These are phyloP conservation scores for Delphinella strobiligena DNA, from an alignment of 2,329 filamentous ascomycete genomes.

Conservation along the genomic window DNA sequence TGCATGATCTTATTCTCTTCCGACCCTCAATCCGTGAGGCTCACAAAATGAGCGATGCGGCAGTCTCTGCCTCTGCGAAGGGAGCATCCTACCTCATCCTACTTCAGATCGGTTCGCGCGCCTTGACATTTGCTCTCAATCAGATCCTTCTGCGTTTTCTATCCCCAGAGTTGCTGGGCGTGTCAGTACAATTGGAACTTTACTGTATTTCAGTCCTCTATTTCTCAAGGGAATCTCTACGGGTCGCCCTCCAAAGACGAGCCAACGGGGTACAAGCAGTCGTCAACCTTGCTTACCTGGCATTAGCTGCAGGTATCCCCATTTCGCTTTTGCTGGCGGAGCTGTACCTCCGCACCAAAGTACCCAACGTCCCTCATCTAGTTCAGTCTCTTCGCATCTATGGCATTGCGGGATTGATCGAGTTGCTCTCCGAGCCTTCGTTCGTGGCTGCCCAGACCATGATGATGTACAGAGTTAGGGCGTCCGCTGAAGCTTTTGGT, in stretches of 20 bases:
- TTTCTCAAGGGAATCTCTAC: conserved; percentile 81
- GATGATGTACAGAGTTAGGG: conserved; percentile 67
- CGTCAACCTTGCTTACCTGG: conserved; percentile 78
- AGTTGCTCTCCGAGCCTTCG: conserved; percentile 75
- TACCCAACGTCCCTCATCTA: conserved; percentile 51
- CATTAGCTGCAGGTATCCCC: conserved; percentile 54
- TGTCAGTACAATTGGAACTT: conserved; percentile 82
- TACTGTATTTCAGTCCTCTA: conserved; percentile 90
- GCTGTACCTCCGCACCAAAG: conserved; percentile 50
- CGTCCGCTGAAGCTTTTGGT: conserved; percentile 69
- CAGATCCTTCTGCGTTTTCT: conserved; percentile 80
- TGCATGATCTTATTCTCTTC: too few species aligned
- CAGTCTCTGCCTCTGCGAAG: conserved; percentile 41
- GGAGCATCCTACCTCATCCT: conserved; percentile 78
- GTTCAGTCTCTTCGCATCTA: conserved; percentile 42
- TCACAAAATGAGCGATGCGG: conserved; percentile 17
- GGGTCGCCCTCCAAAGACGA: conserved; percentile 77
- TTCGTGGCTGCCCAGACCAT: conserved; percentile 81
- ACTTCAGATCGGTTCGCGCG: conserved; percentile 77
- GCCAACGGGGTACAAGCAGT: conserved; percentile 54
- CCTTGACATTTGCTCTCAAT: conserved; percentile 82
- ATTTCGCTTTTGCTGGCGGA: conserved; percentile 53
- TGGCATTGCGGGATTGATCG: conserved; percentile 49
- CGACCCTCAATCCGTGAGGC: too few species aligned
- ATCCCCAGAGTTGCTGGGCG: conserved; percentile 71